These are phyloP conservation scores for Lagerstroemia speciosa DNA, from an alignment of 345 rosid species.

Conservation along the genomic window DNA sequence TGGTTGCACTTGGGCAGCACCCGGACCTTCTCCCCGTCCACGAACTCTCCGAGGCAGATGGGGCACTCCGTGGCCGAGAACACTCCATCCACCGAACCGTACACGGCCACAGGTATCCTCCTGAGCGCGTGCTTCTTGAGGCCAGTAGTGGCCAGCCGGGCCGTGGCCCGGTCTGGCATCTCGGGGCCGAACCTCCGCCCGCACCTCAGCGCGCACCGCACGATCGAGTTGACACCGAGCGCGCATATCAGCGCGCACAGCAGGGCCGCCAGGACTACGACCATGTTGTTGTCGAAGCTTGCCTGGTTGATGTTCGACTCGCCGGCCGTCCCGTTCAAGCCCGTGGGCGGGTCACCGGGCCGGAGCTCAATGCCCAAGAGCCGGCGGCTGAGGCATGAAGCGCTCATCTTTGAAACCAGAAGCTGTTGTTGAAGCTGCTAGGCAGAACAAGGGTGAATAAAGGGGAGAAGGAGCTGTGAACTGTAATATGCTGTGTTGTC, in stretches of 20 bases:
- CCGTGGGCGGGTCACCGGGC: neutral
- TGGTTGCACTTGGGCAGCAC: slow-evolving; percentile 30
- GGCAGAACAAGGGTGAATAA: neutral
- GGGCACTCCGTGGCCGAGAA: slow-evolving; percentile 25
- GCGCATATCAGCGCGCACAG: slow-evolving; percentile 19
- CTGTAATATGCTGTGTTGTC: neutral
- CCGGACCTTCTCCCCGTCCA: slow-evolving; percentile 24
- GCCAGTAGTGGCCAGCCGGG: neutral
- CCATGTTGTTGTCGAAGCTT: slow-evolving; percentile 18
- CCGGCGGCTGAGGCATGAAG: slow-evolving; percentile 5
- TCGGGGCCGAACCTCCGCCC: slow-evolving; percentile 3
- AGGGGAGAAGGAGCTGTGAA: neutral
- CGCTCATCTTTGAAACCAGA: neutral
- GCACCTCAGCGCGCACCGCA: slow-evolving; percentile 15
- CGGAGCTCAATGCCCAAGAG: neutral
- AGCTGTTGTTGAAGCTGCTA: neutral
- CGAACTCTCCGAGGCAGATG: slow-evolving; percentile 29
- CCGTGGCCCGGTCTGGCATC: neutral
- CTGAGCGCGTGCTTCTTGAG: slow-evolving; percentile 3
- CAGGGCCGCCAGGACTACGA: slow-evolving; percentile 19
- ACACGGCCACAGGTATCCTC: slow-evolving; percentile 19
- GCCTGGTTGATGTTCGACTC: slow-evolving; percentile 6
- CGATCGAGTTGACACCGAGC: slow-evolving; percentile 17
- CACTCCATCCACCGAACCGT: slow-evolving; percentile 6
- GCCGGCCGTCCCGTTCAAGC: neutral